A percentile compares a stretch with the other conserved stretches of the same genome.
Conservation (phyloP, 441 rosid species). For the Bocquillonia castaneifolia region DNA sequence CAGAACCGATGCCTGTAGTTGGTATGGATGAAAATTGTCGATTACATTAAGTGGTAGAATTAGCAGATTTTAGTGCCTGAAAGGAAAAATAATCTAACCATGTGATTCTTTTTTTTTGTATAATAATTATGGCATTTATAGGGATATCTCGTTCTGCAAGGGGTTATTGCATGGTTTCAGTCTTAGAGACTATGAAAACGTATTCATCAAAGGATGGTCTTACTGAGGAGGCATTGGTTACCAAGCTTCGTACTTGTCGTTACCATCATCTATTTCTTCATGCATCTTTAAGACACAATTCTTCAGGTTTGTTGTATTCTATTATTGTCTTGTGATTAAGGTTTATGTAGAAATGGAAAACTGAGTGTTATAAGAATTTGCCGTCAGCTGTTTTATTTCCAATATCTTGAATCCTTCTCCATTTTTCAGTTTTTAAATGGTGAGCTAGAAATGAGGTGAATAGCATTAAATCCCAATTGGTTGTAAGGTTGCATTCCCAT, state of each 20-base stretch:
- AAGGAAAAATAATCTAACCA: not conserved
- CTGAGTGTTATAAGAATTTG: not conserved
- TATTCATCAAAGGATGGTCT: conserved; percentile 86
- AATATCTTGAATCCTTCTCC: not conserved
- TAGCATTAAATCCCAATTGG: not conserved
- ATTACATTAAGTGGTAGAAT: not conserved
- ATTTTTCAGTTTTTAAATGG: not conserved
- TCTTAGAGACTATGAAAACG: conserved; percentile 96
- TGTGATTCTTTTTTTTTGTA: not conserved
- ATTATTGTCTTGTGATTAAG: not conserved
- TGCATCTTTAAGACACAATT: conserved; percentile 60
- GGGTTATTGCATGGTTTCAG: conserved; percentile 75
- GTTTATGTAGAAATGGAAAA: not conserved
- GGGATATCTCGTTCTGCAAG: conserved; percentile 93
- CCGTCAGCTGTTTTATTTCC: not conserved
- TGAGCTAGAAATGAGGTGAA: not conserved
- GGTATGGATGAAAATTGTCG: conserved; percentile 43
- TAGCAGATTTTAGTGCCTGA: not conserved
- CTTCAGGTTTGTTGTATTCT: conserved; percentile 78
- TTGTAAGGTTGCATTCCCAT: not conserved
- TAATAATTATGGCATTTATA: conserved; percentile 25
- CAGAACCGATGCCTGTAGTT: conserved; percentile 96
- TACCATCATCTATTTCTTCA: conserved; percentile 91
- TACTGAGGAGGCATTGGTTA: conserved; percentile 93
- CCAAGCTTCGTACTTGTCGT: conserved; percentile 80